Evolutionary conservation across 768 basidiomycete species (phyloP).

Genomic region (Sistotremastrum niveocremeum): DNA sequence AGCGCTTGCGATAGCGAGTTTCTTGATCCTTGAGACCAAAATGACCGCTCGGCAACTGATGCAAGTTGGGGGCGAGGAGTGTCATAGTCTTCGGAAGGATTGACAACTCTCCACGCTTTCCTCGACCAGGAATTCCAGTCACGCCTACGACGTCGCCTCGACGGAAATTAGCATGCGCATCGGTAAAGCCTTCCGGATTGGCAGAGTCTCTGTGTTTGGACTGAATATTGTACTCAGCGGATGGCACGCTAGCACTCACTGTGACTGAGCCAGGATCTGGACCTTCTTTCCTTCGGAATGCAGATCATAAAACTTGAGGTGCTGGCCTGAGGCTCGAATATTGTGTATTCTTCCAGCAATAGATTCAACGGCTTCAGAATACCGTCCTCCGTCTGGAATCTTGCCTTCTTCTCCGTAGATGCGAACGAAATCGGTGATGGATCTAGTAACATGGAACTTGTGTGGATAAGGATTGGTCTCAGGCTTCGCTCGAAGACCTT

Average conservation of each 20-base stretch:
- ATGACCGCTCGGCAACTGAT: slow-evolving; percentile 85
- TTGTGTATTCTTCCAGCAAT: slow-evolving; percentile 89
- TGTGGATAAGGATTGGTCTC: slow-evolving; percentile 94
- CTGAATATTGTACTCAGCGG: background rate
- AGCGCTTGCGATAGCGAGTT: slow-evolving; percentile 95
- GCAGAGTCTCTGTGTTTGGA: slow-evolving; percentile 38
- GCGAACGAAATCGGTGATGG: slow-evolving; percentile 59
- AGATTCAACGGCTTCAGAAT: slow-evolving; percentile 41
- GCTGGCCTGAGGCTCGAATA: slow-evolving; percentile 68
- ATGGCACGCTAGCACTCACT: slow-evolving; percentile 32
- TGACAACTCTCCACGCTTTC: slow-evolving; percentile 91
- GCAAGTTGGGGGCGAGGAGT: slow-evolving; percentile 91
- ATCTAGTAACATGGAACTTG: slow-evolving; percentile 86
- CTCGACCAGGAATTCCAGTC: slow-evolving; percentile 75
- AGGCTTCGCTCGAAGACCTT: slow-evolving; percentile 71
- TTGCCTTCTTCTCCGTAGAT: slow-evolving; percentile 62
- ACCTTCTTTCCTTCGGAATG: slow-evolving; percentile 87
- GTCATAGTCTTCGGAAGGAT: slow-evolving; percentile 69
- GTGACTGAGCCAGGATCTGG: slow-evolving; percentile 85
- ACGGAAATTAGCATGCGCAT: slow-evolving; percentile 74
- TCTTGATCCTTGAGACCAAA: slow-evolving; percentile 97
- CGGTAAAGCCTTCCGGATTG: slow-evolving; percentile 49
- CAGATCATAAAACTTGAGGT: slow-evolving; percentile 89
- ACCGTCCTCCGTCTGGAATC: slow-evolving; percentile 52
- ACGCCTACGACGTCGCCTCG: slow-evolving; percentile 97